These are phyloP conservation scores for Diaporthe aspalathi DNA, from an alignment of 2,329 filamentous ascomycete genomes.

Conservation along the genomic window DNA sequence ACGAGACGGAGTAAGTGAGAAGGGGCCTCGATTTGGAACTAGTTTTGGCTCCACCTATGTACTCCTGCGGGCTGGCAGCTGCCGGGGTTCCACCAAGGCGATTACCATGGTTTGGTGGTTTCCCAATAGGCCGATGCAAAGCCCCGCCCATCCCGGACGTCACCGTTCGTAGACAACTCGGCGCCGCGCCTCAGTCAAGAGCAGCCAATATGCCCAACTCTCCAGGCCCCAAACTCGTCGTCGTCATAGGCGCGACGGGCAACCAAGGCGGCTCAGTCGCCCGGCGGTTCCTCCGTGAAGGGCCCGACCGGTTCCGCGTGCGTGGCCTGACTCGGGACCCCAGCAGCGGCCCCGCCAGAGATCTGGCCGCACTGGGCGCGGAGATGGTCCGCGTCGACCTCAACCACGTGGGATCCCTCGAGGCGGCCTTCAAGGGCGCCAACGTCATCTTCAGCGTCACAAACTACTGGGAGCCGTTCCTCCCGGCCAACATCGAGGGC, in stretches of 20 bases:
- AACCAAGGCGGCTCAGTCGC: slow-evolving; percentile 66
- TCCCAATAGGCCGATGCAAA: background rate
- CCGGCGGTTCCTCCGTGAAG: slow-evolving; percentile 54
- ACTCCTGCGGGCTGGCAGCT: background rate
- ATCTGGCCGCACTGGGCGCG: slow-evolving; percentile 54
- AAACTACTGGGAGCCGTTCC: slow-evolving; percentile 66
- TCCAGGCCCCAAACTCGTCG: slow-evolving; percentile 51
- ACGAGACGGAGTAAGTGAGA: background rate
- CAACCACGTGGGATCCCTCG: slow-evolving; percentile 53
- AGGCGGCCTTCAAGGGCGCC: slow-evolving; percentile 56
- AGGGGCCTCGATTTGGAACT: background rate
- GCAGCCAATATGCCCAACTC: slow-evolving; percentile 20
- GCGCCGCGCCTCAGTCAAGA: background rate
- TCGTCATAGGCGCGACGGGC: slow-evolving; percentile 61
- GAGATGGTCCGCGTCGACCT: slow-evolving; percentile 59
- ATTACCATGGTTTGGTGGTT: background rate
- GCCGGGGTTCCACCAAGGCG: background rate
- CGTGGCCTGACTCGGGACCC: slow-evolving; percentile 61
- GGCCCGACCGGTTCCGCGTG: slow-evolving; percentile 53
- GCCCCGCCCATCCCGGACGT: background rate
- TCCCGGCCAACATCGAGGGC: slow-evolving; percentile 52
- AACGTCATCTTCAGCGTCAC: slow-evolving; percentile 66
- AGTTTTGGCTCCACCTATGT: background rate
- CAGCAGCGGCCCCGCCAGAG: slow-evolving; percentile 53
- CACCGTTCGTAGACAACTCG: background rate